Base-by-base conservation (phyloP, 1,139 yeast species). In the Pichia inconspicua region DNA sequence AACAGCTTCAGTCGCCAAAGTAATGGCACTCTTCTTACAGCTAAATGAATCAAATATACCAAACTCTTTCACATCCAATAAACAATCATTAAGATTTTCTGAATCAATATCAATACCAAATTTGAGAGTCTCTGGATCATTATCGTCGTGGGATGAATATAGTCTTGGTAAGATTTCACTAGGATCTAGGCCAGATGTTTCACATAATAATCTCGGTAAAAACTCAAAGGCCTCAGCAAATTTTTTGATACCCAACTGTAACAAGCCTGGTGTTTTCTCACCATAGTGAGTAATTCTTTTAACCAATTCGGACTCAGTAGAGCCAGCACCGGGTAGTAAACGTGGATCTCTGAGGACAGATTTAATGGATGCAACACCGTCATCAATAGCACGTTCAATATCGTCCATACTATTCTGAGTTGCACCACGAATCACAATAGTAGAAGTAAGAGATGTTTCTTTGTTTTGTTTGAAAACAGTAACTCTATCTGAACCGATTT, bases 401-500 rank as follows among this genome's bases (percentile, higher is more conserved):
- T 92, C 97, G 61, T 94, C 98, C 63, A 92, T 73, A 64, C 77
- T 80, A 67, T 88, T 89, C 66, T 89, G 95, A n/a, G 98, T 92
- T 41, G 98, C 98, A 48, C 98, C 98, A 68, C 98, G 81, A 48
- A 94, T 73, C 43, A 92, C 83, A 58, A 92, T 89, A 9, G 98
- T 92, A 12, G 97, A 83, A 5, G 98, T 92, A 58, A 86, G 76
- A 31, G 95, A 81, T 40, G 64, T 61, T 55, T 73, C 78, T 25
- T 57, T 53, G 55, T 80, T 84, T 69, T 92, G 98, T 65, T 89
- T 79, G 73, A 92, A 90, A 34, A 94, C 77, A 11, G 98, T 92
- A 40, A 92, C 98, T 65, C 97, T 79, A 69, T 94, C 97, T 48
- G 97, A 97, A 57, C 98, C 98, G 63, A 92, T 88, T 71, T 92